These are phyloP conservation scores for Tricholoma hemisulphureum DNA, from an alignment of 768 basidiomycete species.

Conservation along the genomic window DNA sequence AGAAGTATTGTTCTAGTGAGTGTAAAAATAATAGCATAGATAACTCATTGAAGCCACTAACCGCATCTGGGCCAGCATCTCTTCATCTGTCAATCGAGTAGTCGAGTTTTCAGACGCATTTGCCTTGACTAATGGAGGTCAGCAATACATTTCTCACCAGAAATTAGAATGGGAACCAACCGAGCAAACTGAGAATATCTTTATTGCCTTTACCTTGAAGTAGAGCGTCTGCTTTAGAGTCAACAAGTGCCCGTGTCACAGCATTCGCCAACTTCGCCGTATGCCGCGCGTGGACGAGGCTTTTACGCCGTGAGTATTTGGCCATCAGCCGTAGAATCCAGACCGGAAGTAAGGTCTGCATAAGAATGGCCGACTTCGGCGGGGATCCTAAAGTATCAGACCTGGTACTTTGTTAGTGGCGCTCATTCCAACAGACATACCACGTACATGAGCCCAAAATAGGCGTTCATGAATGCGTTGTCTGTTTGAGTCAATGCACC, in stretches of 20 bases:
- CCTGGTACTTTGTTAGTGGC: constrained; percentile 26
- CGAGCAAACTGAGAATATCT: constrained; percentile 57
- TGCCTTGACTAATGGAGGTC: constrained; percentile 36
- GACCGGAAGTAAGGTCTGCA: constrained; percentile 48
- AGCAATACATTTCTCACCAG: constrained; percentile 1
- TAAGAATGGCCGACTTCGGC: constrained; percentile 44
- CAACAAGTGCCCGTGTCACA: constrained; percentile 46
- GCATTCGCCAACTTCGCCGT: constrained; percentile 43
- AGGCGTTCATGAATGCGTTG: constrained; percentile 55
- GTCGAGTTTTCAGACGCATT: constrained; percentile 40
- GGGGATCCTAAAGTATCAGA: constrained; percentile 49
- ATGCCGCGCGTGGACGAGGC: constrained; percentile 45
- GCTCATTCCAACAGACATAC: background rate
- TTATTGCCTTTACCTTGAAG: constrained; percentile 46
- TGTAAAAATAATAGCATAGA: background rate
- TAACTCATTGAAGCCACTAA: constrained; percentile 9
- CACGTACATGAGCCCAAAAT: constrained; percentile 48
- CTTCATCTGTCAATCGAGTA: constrained; percentile 37
- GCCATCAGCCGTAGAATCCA: constrained; percentile 46
- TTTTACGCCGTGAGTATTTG: constrained; percentile 43
- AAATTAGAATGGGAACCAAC: constrained; percentile 34
- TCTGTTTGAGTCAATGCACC: constrained; percentile 48
- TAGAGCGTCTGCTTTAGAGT: constrained; percentile 48
- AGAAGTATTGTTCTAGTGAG: constrained; percentile 41
- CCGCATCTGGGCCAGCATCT: constrained; percentile 41